Evolutionary conservation across 1,284 basidiomycete genomes (phyloP), one percentile per base, ranked within the genome.

Genomic region (Schizopora paradoxa): DNA sequence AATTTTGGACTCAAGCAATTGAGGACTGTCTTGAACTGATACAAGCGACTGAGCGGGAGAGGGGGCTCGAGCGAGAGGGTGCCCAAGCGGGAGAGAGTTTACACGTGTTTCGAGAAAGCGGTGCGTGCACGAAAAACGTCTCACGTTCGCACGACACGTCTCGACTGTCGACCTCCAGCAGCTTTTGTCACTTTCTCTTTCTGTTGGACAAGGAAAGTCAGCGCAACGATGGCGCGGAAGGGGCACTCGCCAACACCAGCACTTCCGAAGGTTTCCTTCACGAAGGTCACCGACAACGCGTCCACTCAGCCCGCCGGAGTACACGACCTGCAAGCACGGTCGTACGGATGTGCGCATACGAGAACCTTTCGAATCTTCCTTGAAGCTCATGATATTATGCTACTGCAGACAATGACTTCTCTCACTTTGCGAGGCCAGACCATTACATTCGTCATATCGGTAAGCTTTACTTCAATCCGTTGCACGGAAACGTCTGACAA

Each of bases 371-470:
- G 38, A 19, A 43, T 6, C 39, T 11, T 51, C 51, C 38, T 50
- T 18, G 3, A 11, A 13, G 18, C 33, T 43, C 16, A 40, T 56
- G 29, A 53, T 31, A 23, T 44, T 49, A 32, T 51, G 41, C 13
- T 38, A 37, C 32, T 32, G 29, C 51, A 91, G 89, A 85, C 66
- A 91, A 92, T 59, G 84, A 92, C 57, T 80, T 80, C 56, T 77
- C 80, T 16, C 77, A 85, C 35, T 92, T 88, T 61, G 69, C 70
- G 52, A 70, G 82, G 53, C 89, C 91, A 5, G 86, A 90, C 43
- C 79, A 91, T 58, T 95, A 96, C 62, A 87, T 95, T 60, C 83
- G 91, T 37, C 82, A 94, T 62, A 88, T 95, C 55, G 90, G 89
- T 91, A 57, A 38, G 76, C 61, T 19, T 14, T 22, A 11, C 31